Evolutionary conservation across 2,329 filamentous ascomycete species (phyloP), one percentile per base, ranked within the genome.

Genomic region (Falciphora oryzae): DNA sequence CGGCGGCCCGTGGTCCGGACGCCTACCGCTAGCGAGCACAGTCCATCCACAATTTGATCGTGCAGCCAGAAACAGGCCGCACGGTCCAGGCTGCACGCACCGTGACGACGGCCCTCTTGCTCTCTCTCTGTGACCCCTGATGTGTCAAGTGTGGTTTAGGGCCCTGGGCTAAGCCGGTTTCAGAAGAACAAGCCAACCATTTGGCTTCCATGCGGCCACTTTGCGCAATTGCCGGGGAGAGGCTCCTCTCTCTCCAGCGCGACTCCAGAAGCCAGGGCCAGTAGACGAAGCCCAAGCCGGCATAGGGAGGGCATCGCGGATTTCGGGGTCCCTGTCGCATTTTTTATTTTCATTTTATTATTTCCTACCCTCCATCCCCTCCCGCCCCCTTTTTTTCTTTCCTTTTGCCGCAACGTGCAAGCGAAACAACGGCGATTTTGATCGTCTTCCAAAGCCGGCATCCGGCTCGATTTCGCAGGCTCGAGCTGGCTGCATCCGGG

Each of bases 111-210:
- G 44, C 22, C 11, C 27, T 57, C 61, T 63, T n/a, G n/a, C n/a
- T 11, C 56, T 29, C 25, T 10, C 64, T 65, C 64, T 69, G 66
- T 65, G 69, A 68, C 69, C 68, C 67, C 67, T 68, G 66, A 68
- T 66, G 69, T 70, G 67, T 70, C 70, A 68, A 70, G 65, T 67
- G 65, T 59, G 64, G 65, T 63, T 64, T 64, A 66, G 68, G 67
- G 64, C 61, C 65, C 63, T 63, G 62, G 56, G 60, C 64, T 66
- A 66, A 58, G 32, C 58, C 65, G 59, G 64, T 59, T 65, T 63
- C 65, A 65, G 44, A 53, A 53, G 18, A n/a, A 53, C 44, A n/a
- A 53, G 44, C 6, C 44, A 11, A 11, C 44, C 44, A 53, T n/a
- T 10, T 53, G 22, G 44, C 44, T 53, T 53, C 44, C 44, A 53